Evolutionary conservation across 257 asterid genomes (phyloP).

Genomic region (Plantago major): DNA sequence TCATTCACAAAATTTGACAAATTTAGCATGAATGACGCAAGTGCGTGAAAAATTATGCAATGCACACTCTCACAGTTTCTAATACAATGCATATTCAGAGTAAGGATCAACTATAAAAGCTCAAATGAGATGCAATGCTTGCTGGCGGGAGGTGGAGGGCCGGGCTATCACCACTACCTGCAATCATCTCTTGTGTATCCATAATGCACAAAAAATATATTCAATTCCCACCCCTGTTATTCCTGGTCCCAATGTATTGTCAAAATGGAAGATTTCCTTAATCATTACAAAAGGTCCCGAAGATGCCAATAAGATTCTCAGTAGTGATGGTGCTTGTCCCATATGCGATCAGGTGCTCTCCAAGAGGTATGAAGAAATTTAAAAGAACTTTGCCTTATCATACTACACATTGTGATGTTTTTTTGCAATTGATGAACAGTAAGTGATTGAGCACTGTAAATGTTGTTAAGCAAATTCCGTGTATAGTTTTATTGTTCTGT

Average conservation of each 20-base stretch:
- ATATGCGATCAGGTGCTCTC: constrained; percentile 98
- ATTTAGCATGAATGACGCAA: background rate
- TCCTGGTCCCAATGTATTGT: constrained; percentile 15
- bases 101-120: constrained; percentile 20
- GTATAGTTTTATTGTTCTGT: background rate
- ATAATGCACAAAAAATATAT: constrained; percentile 16
- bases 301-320: constrained; percentile 84
- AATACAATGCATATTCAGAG: constrained; percentile 10
- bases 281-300: constrained; percentile 61
- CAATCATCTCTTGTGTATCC: constrained; percentile 95
- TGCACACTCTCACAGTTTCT: constrained; percentile 2
- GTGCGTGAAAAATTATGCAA: background rate
- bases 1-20: constrained; percentile 2
- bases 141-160: constrained; percentile 97
- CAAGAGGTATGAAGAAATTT: constrained; percentile 52
- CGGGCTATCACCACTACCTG: constrained; percentile 87
- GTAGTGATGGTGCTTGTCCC: constrained; percentile 89
- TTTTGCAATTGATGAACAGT: constrained; percentile 7
- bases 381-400: constrained; percentile 9
- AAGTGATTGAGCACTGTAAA: background rate
- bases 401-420: background rate
- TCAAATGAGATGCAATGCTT: constrained; percentile 89
- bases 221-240: background rate
- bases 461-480: background rate
- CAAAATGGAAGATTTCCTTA: constrained; percentile 40